Evolutionary conservation across 2,329 filamentous ascomycete species (phyloP).

Genomic region (Aspergillus uvarum): DNA sequence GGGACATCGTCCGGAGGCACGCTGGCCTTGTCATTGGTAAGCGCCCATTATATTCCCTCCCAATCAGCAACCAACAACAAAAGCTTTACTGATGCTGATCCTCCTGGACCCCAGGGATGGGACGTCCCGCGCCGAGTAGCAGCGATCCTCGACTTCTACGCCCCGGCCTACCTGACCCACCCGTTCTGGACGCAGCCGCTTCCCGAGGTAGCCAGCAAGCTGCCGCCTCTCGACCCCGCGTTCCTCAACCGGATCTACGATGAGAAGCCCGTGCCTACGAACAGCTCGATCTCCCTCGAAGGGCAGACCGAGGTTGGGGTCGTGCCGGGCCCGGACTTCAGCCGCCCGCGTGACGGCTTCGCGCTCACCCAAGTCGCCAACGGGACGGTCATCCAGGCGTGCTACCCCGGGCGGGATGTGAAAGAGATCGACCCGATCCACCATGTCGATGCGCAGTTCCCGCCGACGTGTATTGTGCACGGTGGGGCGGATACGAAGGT

Average conservation of each 20-base stretch:
- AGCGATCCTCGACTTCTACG: constrained; percentile 46
- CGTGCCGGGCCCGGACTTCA: constrained; percentile 36
- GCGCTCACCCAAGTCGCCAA: constrained; percentile 45
- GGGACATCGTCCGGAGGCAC: constrained; percentile 53
- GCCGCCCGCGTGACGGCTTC: constrained; percentile 40
- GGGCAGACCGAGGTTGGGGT: constrained; percentile 32
- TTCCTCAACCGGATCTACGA: constrained; percentile 41
- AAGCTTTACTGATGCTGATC: neutral
- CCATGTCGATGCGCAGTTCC: constrained; percentile 33
- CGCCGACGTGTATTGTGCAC: constrained; percentile 47
- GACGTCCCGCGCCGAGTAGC: constrained; percentile 35
- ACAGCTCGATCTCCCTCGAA: constrained; percentile 44
- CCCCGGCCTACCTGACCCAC: constrained; percentile 42
- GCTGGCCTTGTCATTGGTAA: constrained; percentile 46
- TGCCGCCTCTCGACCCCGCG: constrained; percentile 25
- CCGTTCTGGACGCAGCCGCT: constrained; percentile 40
- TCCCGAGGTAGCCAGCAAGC: constrained; percentile 29
- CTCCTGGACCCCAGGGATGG: constrained; percentile 33
- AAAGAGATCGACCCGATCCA: constrained; percentile 33
- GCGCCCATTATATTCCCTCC: constrained; percentile 6
- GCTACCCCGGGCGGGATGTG: constrained; percentile 31
- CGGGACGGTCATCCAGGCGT: constrained; percentile 38
- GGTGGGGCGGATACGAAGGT: constrained; percentile 44
- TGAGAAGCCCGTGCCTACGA: constrained; percentile 39
- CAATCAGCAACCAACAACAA: no score